Percentiles rank a stretch among this genome's conserved stretches.
Evolutionary conservation across 1,284 basidiomycete genomes (phyloP).

Genomic region (Malassezia yamatoensis): DNA sequence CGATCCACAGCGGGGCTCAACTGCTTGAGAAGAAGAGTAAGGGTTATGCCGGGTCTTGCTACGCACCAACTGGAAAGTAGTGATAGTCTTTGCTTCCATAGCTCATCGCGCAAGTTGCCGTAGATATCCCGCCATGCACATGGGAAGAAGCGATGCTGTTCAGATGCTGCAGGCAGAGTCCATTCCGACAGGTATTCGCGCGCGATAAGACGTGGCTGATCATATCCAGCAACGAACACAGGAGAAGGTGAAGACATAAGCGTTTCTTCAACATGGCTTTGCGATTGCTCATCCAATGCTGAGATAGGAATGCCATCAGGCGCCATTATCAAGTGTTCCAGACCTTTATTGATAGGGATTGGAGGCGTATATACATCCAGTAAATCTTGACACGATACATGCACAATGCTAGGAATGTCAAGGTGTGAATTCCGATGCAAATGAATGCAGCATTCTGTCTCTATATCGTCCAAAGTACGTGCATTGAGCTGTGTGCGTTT

Average conservation of each 20-base stretch:
- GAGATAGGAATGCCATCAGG: neutral
- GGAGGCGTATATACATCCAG: neutral
- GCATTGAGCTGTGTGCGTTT: slow-evolving; percentile 16
- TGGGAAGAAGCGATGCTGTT: slow-evolving; percentile 2
- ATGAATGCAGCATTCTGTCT: slow-evolving; percentile 14
- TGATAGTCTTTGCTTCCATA: slow-evolving; percentile 4
- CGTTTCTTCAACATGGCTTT: neutral
- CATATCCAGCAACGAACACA: slow-evolving; percentile 5
- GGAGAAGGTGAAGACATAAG: neutral
- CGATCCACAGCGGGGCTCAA: slow-evolving; percentile 6
- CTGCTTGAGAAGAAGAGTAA: slow-evolving; percentile 4
- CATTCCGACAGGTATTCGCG: slow-evolving; percentile 2
- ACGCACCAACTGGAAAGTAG: neutral
- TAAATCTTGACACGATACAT: neutral
- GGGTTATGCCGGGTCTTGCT: slow-evolving; percentile 7
- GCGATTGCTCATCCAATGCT: neutral
- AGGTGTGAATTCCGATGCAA: neutral
- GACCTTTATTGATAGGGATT: neutral
- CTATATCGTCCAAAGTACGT: slow-evolving; percentile 16
- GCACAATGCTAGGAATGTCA: neutral
- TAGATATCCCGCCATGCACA: slow-evolving; percentile 9
- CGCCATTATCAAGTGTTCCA: neutral
- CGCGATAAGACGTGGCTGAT: slow-evolving; percentile 7
- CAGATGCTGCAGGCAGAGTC: neutral
- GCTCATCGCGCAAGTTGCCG: neutral